Evolutionary conservation across 2,329 filamentous ascomycete species (phyloP), one percentile per base, ranked within the genome.

Genomic region (Colletotrichum sp.): DNA sequence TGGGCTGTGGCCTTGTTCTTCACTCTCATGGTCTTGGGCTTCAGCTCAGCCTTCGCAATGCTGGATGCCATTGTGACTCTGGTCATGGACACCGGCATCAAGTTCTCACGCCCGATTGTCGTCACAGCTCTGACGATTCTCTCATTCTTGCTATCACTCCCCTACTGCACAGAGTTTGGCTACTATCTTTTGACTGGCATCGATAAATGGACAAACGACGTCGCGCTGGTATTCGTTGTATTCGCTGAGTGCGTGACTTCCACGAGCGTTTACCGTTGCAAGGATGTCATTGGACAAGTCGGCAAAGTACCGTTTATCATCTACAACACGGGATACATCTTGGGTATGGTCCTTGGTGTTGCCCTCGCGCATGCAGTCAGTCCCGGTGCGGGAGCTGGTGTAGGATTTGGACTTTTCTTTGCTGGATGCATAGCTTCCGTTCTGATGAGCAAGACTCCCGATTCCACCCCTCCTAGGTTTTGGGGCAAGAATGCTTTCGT

Each of bases 1-100:
- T 92, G 90, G 90, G 89, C 90, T 0, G 83, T 91, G n/a, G 82
- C 89, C 1, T 82, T 92, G 2, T 92, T 92, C 80, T 90, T 92
- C 75, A 92, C 90, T 0, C 85, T 92, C 8, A 87, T 91, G 75
- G 88, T 92, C 1, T 86, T 92, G 1, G 90, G 90, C 0, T 91
- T 90, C 79, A 90, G 88, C 74, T 92, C 90, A 0, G 89, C 90
- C 1, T 92, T 92, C 75, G 90, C 89, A 64, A 91, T 92, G 89
- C 82, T 92, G 8, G 90, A 92, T 78, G 90, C 89, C 6, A 85
- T 89, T 6, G 88, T 89, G 9, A 92, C 90, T 0, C 79, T 91
- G 59, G 82, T 89, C 49, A 87, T 90, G 81, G 90, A 92, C 75
- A 85, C 88, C 0, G 88, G 89, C n/a, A 76, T 87, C 63, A 87